phyloP scores from a whole-genome alignment of 345 rosid genomes.

The Citrus sp. region DNA sequence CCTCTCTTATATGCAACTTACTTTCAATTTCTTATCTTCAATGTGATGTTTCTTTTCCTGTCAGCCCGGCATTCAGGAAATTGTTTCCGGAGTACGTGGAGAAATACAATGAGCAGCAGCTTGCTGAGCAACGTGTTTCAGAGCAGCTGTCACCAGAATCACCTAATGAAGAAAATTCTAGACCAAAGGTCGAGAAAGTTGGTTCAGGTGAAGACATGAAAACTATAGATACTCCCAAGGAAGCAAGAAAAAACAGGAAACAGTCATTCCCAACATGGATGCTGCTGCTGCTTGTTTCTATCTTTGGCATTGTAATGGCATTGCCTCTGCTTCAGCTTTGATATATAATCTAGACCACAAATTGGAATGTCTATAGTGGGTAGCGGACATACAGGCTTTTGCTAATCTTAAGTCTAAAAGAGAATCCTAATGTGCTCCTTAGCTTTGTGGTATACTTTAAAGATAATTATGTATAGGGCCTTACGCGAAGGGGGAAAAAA shows the following conservation, averaged over 20 bases:
- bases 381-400: slow-evolving; percentile 19
- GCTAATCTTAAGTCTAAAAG: background rate
- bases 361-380: slow-evolving; percentile 16
- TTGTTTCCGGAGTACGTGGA: slow-evolving; percentile 93
- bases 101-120: slow-evolving; percentile 61
- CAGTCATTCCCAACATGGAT: slow-evolving; percentile 82
- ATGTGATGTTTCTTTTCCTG: slow-evolving; percentile 9
- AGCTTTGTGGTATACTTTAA: slow-evolving; percentile 16
- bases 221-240: slow-evolving; percentile 25
- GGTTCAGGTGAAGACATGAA: slow-evolving; percentile 36
- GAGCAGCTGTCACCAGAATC: slow-evolving; percentile 39
- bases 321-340: slow-evolving; percentile 92
- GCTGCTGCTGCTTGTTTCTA: slow-evolving; percentile 75
- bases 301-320: slow-evolving; percentile 93
- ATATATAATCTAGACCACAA: slow-evolving; percentile 17
- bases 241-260: slow-evolving; percentile 47
- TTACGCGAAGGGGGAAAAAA: slow-evolving; percentile 3
- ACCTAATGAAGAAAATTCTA: slow-evolving; percentile 35
- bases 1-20: background rate
- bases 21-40: background rate
- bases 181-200: slow-evolving; percentile 29
- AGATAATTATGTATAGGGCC: slow-evolving; percentile 29
- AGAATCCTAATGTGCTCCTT: slow-evolving; percentile 9
- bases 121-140: slow-evolving; percentile 42
- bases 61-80: slow-evolving; percentile 83